A percentile compares a stretch with the other conserved stretches of the same genome.
Conservation (phyloP, 2,329 filamentous ascomycete genomes). For the Penicillium psychrosexuale region DNA sequence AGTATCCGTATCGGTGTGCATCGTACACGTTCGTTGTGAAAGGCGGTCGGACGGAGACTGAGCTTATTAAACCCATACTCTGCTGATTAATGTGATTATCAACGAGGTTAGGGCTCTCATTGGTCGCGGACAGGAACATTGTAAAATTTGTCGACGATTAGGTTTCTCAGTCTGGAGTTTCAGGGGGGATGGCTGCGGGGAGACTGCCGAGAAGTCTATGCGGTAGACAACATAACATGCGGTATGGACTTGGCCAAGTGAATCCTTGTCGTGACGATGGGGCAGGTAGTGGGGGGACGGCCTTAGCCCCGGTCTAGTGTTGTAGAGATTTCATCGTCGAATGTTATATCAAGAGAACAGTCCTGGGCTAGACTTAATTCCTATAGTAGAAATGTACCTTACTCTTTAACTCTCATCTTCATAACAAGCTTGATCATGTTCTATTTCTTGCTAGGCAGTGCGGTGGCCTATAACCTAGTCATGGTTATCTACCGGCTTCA, state of each 20-base stretch:
- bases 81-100: too few species aligned
- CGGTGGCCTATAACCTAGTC: conserved; percentile 19
- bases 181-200: not conserved
- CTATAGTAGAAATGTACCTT: not conserved
- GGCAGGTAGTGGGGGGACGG: not conserved
- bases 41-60: not conserved
- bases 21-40: not conserved
- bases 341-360: not conserved
- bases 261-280: not conserved
- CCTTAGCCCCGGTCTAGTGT: not conserved
- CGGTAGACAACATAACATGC: conserved; percentile 2
- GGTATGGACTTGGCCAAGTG: conserved; percentile 4
- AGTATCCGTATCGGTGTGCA: not conserved
- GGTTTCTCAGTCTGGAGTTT: not conserved
- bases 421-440: conserved; percentile 11
- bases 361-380: not conserved
- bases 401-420: not conserved
- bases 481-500: conserved; percentile 23
- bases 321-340: not conserved
- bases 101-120: not conserved
- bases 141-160: not conserved
- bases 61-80: not conserved
- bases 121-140: not conserved
- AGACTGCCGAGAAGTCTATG: not conserved
- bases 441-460: conserved; percentile 22